A percentile compares a stretch with the other conserved stretches of the same genome.
Evolutionary conservation across 2,329 filamentous ascomycete species (phyloP).

Genomic region (Sphaerulina vaccinii): DNA sequence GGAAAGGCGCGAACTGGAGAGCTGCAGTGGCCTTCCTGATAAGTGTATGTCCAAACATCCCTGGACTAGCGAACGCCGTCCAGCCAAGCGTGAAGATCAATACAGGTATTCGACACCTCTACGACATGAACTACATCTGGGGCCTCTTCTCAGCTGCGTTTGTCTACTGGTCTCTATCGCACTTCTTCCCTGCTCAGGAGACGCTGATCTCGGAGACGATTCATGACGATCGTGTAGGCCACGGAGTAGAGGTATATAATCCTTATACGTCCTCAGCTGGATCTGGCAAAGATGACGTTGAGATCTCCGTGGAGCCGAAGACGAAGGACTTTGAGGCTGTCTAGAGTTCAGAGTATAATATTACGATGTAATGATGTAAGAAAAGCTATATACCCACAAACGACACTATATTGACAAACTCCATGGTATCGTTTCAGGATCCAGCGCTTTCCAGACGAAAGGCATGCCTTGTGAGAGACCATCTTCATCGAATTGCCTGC

Average conservation of each 20-base stretch:
- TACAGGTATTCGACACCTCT: slow-evolving; percentile 54
- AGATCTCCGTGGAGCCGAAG: slow-evolving; percentile 13
- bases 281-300: slow-evolving; percentile 13
- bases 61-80: slow-evolving; percentile 50
- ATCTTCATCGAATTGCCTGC: slow-evolving; percentile 43
- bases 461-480: slow-evolving; percentile 51
- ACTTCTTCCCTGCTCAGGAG: slow-evolving; percentile 51
- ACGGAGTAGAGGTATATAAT: slow-evolving; percentile 26
- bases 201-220: slow-evolving; percentile 44
- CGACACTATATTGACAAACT: slow-evolving; percentile 24
- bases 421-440: slow-evolving; percentile 31
- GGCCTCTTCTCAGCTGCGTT: slow-evolving; percentile 58
- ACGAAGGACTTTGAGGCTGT: slow-evolving; percentile 15
- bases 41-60: slow-evolving; percentile 57
- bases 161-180: slow-evolving; percentile 55
- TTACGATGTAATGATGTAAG: not conserved
- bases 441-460: slow-evolving; percentile 43
- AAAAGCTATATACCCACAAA: no score
- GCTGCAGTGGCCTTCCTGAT: slow-evolving; percentile 58
- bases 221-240: slow-evolving; percentile 25
- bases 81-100: slow-evolving; percentile 44
- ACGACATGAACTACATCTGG: slow-evolving; percentile 65
- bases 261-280: slow-evolving; percentile 5
- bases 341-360: not conserved
- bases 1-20: slow-evolving; percentile 57